Percentiles rank a stretch among this genome's conserved stretches.
Conservation (phyloP, 2,329 filamentous ascomycete species). For the Lecanosticta acicola region DNA sequence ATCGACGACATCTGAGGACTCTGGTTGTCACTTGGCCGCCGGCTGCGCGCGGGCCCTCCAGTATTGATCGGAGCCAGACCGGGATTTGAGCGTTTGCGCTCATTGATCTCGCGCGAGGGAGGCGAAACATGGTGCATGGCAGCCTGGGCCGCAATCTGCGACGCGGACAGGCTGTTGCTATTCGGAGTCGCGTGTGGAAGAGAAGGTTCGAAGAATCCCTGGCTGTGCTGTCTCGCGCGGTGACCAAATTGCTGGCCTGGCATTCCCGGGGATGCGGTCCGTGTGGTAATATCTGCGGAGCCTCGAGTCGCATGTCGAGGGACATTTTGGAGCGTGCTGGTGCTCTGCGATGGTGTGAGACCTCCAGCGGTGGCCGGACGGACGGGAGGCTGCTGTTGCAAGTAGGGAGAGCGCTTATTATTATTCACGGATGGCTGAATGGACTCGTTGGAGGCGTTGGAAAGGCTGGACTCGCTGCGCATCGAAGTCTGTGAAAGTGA, state of each 20-base stretch:
- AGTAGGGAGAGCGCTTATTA: slow-evolving; percentile 35
- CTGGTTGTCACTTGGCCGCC: slow-evolving; percentile 26
- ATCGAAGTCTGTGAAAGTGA: slow-evolving; percentile 29
- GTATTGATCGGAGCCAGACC: slow-evolving; percentile 53
- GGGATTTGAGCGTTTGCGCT: slow-evolving; percentile 67
- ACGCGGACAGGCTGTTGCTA: slow-evolving; percentile 50
- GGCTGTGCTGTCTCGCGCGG: slow-evolving; percentile 62
- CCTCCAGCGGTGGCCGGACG: slow-evolving; percentile 32
- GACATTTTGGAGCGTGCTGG: slow-evolving; percentile 32
- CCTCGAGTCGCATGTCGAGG: slow-evolving; percentile 28
- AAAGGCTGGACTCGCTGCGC: slow-evolving; percentile 33
- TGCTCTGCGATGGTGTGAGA: slow-evolving; percentile 27
- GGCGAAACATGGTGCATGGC: slow-evolving; percentile 54
- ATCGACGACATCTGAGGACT: slow-evolving; percentile 26
- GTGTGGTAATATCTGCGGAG: slow-evolving; percentile 31
- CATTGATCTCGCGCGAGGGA: slow-evolving; percentile 19
- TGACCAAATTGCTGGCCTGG: slow-evolving; percentile 40
- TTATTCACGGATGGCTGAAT: slow-evolving; percentile 34
- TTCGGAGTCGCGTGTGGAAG: slow-evolving; percentile 47
- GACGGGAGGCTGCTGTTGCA: slow-evolving; percentile 25
- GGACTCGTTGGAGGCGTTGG: slow-evolving; percentile 36
- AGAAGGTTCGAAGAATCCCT: slow-evolving; percentile 70
- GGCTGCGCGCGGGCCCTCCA: slow-evolving; percentile 14
- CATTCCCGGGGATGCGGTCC: slow-evolving; percentile 27
- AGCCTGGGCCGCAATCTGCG: slow-evolving; percentile 73